Percentiles rank a stretch among this genome's conserved stretches.
Conservation (phyloP, 345 rosid species). For the Eucalyptus guilfoylei region DNA sequence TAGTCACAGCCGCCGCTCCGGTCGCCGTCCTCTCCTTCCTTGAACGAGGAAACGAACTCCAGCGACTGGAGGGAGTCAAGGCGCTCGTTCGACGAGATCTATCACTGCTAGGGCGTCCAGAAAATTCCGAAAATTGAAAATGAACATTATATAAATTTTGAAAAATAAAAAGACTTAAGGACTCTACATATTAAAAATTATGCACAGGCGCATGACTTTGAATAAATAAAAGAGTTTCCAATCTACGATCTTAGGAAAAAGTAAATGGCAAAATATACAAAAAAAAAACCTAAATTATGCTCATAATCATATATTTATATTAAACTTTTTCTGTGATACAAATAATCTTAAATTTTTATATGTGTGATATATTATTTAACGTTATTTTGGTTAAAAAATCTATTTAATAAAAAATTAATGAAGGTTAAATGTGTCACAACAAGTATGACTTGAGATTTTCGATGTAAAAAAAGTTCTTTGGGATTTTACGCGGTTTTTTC, state of each 20-base stretch:
- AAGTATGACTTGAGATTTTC: not conserved
- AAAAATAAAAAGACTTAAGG: not conserved
- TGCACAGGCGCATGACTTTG: not conserved
- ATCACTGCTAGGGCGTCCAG: not conserved
- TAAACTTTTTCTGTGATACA: too few relatives aligned
- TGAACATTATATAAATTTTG: not conserved
- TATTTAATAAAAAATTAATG: too few relatives aligned
- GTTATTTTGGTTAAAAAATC: too few relatives aligned
- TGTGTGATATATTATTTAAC: too few relatives aligned
- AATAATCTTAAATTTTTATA: too few relatives aligned
- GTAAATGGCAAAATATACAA: not conserved
- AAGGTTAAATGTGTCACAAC: accelerated
- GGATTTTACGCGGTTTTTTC: not conserved
- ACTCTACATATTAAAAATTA: too few relatives aligned
- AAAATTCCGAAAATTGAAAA: not conserved
- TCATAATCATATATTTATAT: too few relatives aligned
- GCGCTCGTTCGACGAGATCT: not conserved
- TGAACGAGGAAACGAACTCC: not conserved
- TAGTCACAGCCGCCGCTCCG: not conserved
- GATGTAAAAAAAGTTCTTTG: accelerated
- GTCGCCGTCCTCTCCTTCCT: not conserved
- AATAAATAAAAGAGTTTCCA: not conserved
- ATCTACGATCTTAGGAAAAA: not conserved
- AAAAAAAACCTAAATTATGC: not conserved
- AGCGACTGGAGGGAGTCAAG: not conserved